phyloP scores from a whole-genome alignment of 805 yeast species.

The Ogataea paradorogensis region DNA sequence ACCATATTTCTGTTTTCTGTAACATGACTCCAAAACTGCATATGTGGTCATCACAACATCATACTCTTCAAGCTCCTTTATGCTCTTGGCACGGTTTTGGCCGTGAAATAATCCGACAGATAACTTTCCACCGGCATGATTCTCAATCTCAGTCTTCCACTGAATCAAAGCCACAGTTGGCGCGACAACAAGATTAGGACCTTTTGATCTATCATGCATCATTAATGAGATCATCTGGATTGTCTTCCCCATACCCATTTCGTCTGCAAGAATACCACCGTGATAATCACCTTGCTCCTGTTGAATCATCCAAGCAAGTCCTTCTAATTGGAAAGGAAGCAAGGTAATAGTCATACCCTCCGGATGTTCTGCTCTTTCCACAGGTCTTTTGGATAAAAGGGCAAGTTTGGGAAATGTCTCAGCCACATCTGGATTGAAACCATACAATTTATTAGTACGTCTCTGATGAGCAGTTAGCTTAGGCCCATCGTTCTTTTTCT shows the following conservation, averaged over 20 bases:
- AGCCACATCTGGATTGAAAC: conserved; percentile 73
- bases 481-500: conserved; percentile 30
- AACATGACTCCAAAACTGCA: conserved; percentile 86
- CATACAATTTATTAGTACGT: conserved; percentile 64
- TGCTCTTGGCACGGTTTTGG: conserved; percentile 61
- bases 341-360: conserved; percentile 67
- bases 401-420: conserved; percentile 68
- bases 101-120: conserved; percentile 82
- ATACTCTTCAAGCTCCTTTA: conserved; percentile 53
- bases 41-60: conserved; percentile 91
- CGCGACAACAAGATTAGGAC: conserved; percentile 87
- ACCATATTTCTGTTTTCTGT: conserved; percentile 78
- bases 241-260: conserved; percentile 99
- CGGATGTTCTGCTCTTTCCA: conserved; percentile 70
- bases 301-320: conserved; percentile 79
- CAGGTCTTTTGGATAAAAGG: conserved; percentile 42
- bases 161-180: conserved; percentile 99
- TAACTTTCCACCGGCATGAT: conserved; percentile 71
- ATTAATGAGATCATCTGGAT: conserved; percentile 91
- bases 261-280: conserved; percentile 96
- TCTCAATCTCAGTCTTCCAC: conserved; percentile 91
- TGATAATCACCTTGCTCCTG: conserved; percentile 78
- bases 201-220: conserved; percentile 60
- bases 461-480: conserved; percentile 66
- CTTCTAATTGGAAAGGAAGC: conserved; percentile 91